phyloP scores from a whole-genome alignment of 2,329 filamentous ascomycete species.

The Aureobasidium pullulans region DNA sequence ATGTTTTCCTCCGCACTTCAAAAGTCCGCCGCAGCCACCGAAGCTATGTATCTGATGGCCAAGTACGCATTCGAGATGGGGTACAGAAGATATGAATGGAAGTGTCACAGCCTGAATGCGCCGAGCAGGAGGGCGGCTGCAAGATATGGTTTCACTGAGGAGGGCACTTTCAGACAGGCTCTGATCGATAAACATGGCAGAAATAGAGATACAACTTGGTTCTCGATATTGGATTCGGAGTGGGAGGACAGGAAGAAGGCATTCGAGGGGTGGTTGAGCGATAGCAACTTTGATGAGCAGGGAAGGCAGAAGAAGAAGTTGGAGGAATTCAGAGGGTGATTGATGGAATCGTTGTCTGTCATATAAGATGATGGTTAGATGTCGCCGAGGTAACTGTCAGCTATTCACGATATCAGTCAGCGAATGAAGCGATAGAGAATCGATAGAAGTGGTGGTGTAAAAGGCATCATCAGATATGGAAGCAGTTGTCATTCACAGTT shows the following conservation, averaged over 20 bases:
- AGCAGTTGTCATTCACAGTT: constrained; percentile 4
- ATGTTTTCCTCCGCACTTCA: constrained; percentile 45
- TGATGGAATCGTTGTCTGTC: background rate
- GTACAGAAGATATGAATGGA: constrained; percentile 57
- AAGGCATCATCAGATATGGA: background rate
- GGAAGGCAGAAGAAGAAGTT: constrained; percentile 46
- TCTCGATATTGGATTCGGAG: constrained; percentile 50
- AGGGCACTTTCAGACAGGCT: constrained; percentile 56
- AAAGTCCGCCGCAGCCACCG: constrained; percentile 50
- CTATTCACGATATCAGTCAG: background rate
- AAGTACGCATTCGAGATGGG: constrained; percentile 48
- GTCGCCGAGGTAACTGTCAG: background rate
- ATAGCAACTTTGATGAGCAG: constrained; percentile 48
- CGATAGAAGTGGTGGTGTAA: background rate
- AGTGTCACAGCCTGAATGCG: constrained; percentile 52
- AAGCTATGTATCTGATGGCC: constrained; percentile 51
- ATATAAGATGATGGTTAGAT: background rate
- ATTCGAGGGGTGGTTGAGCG: constrained; percentile 49
- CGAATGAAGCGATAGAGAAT: background rate
- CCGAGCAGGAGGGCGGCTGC: constrained; percentile 47
- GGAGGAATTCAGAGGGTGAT: constrained; percentile 26
- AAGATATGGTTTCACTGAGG: constrained; percentile 51
- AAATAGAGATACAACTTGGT: constrained; percentile 55
- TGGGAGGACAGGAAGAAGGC: constrained; percentile 44
- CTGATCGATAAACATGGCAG: constrained; percentile 49